phyloP scores from a whole-genome alignment of 495 filamentous ascomycete genomes.

The Xylaria telfairii region DNA sequence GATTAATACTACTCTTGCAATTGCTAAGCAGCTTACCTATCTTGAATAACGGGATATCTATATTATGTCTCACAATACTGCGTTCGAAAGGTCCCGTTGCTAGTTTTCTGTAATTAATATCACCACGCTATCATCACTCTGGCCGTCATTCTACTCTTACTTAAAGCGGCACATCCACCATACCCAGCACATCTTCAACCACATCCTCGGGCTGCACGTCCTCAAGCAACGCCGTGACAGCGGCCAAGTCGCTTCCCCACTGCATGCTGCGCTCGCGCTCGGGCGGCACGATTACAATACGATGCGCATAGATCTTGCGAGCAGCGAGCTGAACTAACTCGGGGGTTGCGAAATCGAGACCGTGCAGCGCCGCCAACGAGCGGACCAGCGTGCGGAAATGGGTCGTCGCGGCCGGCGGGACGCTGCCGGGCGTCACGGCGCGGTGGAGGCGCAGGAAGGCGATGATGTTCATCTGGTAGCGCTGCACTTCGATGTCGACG shows the following conservation, averaged over 20 bases:
- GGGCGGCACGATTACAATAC: slow-evolving; percentile 69
- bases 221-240: slow-evolving; percentile 68
- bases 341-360: slow-evolving; percentile 80
- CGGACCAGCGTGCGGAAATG: slow-evolving; percentile 72
- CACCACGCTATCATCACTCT: background rate
- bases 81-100: background rate
- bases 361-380: slow-evolving; percentile 83
- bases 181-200: slow-evolving; percentile 78
- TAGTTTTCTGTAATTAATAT: background rate
- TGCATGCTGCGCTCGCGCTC: slow-evolving; percentile 86
- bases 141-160: background rate
- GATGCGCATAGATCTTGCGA: slow-evolving; percentile 88
- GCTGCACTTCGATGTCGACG: slow-evolving; percentile 65
- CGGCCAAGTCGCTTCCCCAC: slow-evolving; percentile 82
- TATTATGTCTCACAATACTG: background rate
- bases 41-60: slow-evolving; percentile 29
- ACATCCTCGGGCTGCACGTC: slow-evolving; percentile 76
- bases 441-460: slow-evolving; percentile 86
- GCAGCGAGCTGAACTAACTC: slow-evolving; percentile 82
- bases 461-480: slow-evolving; percentile 85
- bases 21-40: background rate
- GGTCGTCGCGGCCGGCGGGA: slow-evolving; percentile 76
- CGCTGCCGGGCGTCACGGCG: slow-evolving; percentile 72
- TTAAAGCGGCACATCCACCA: slow-evolving; percentile 73
- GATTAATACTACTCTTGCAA: background rate